phyloP scores from a whole-genome alignment of 108 stramenopile species.

The Stephanodiscus minutulus region DNA sequence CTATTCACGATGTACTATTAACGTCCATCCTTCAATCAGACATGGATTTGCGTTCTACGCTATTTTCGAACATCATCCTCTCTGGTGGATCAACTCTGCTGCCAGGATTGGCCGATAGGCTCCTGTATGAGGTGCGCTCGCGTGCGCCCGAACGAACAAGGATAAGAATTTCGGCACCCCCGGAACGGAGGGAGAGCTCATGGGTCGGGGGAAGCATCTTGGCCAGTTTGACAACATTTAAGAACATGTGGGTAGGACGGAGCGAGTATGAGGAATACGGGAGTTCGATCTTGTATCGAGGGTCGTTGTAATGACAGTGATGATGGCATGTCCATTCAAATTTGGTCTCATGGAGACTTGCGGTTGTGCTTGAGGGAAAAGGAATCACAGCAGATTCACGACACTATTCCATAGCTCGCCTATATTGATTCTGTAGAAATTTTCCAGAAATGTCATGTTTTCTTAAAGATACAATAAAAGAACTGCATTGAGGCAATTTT shows the following conservation, averaged over 20 bases:
- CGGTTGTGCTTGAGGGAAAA: too few species aligned
- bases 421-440: too few species aligned
- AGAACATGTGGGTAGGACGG: slow-evolving; percentile 95
- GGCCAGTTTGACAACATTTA: slow-evolving; percentile 97
- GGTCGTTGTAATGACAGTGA: slow-evolving; percentile 52
- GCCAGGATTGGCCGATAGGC: slow-evolving; percentile 93
- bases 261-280: slow-evolving; percentile 96
- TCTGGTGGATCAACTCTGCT: slow-evolving; percentile 94
- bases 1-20: slow-evolving; percentile 85
- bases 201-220: slow-evolving; percentile 98
- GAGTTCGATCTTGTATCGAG: slow-evolving; percentile 76
- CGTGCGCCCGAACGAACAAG: slow-evolving; percentile 81
- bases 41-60: slow-evolving; percentile 90
- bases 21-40: slow-evolving; percentile 90
- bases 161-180: slow-evolving; percentile 92
- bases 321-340: not conserved
- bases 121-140: slow-evolving; percentile 91
- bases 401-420: too few species aligned
- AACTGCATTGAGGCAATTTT: too few species aligned
- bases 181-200: slow-evolving; percentile 85
- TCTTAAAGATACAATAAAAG: too few species aligned
- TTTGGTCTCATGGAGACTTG: too few species aligned
- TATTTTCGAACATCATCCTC: slow-evolving; percentile 94
- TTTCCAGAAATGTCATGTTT: too few species aligned
- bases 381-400: too few species aligned